A percentile compares a stretch with the other conserved stretches of the same genome.
These are phyloP conservation scores for Paramecium biaurelia DNA, from an alignment of 73 alveolate genomes.

Conservation along the genomic window DNA sequence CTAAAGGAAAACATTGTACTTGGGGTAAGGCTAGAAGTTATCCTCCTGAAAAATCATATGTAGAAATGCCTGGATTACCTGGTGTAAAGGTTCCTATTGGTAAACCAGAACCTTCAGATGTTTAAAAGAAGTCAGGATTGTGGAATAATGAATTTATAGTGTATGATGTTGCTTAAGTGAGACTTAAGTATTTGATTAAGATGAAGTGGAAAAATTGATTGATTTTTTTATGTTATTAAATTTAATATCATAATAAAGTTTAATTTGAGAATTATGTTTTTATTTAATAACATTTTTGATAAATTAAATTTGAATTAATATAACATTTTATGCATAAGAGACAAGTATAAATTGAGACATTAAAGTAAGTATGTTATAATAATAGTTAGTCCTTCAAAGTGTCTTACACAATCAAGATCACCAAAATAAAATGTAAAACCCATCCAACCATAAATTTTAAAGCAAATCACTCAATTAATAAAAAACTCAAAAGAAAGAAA, in stretches of 20 bases:
- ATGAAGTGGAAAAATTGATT: constrained; percentile 6
- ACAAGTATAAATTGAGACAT: background rate
- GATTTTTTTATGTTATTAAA: background rate
- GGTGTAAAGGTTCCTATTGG: constrained; percentile 85
- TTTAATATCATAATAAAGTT: background rate
- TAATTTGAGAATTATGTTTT: background rate
- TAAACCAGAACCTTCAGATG: constrained; percentile 44
- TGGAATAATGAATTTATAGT: constrained; percentile 90
- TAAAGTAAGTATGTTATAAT: background rate
- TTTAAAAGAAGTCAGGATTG: constrained; percentile 65
- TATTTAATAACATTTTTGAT: background rate
- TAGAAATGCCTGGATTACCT: constrained; percentile 74
- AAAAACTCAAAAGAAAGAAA: constrained; percentile 21
- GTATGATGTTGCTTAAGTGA: constrained; percentile 73
- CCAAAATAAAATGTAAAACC: background rate
- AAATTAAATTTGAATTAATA: constrained; percentile 5
- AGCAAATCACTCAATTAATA: background rate
- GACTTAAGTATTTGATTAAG: constrained; percentile 48
- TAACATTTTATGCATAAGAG: constrained; percentile 3
- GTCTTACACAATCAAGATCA: constrained; percentile 46
- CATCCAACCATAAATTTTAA: background rate
- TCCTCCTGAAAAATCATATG: constrained; percentile 73
- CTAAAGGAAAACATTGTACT: constrained; percentile 75
- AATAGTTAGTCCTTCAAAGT: constrained; percentile 11
- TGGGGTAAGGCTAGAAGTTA: constrained; percentile 83